phyloP scores from a whole-genome alignment of 2,329 filamentous ascomycete genomes.

The Myotisia sp. region DNA sequence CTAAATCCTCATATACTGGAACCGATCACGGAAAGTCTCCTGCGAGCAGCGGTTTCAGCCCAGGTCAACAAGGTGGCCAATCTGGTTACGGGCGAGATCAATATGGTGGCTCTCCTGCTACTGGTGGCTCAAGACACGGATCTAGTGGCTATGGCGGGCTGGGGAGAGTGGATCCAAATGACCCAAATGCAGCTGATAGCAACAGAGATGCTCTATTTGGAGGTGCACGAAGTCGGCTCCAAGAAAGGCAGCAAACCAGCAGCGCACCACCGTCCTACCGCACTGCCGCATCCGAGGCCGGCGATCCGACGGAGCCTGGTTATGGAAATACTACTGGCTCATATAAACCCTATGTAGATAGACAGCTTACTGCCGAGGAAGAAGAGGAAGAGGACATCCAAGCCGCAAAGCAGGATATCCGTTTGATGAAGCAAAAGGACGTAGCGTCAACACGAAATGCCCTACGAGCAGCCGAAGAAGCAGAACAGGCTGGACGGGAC shows the following conservation, averaged over 20 bases:
- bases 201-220: conserved; percentile 47
- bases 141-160: conserved; percentile 47
- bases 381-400: conserved; percentile 61
- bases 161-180: conserved; percentile 36
- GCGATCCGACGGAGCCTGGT: conserved; percentile 3
- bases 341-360: conserved; percentile 43
- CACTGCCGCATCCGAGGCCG: conserved; percentile 13
- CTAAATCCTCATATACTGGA: conserved; percentile 8
- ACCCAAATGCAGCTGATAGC: conserved; percentile 37
- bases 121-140: too few species aligned
- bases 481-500: conserved; percentile 55
- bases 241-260: conserved; percentile 29
- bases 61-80: conserved; percentile 32
- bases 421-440: conserved; percentile 62
- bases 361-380: conserved; percentile 68
- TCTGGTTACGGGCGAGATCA: conserved; percentile 39
- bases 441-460: conserved; percentile 58
- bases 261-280: conserved; percentile 9
- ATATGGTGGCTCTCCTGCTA: conserved; percentile 35
- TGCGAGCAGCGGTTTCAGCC: conserved; percentile 24
- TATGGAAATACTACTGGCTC: conserved; percentile 9
- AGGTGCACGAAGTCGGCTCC: conserved; percentile 37
- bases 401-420: conserved; percentile 59
- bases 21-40: conserved; percentile 11
- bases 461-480: conserved; percentile 51